Percentiles rank a stretch among this genome's conserved stretches.
Conservation (phyloP, 331 rosid genomes). For the Dryas integrifolia region DNA sequence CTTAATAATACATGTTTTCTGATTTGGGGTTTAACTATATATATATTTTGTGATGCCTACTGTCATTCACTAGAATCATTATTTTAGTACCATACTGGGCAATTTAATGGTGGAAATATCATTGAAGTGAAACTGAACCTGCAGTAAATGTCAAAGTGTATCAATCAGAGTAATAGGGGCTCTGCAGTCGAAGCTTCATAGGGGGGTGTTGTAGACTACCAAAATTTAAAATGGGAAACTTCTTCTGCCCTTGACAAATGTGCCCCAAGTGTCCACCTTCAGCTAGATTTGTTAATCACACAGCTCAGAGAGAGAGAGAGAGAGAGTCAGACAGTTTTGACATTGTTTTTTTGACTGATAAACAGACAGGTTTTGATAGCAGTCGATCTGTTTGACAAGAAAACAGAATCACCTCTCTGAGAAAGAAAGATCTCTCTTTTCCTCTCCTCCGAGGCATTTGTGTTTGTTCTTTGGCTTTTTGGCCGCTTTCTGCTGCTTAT, state of each 20-base stretch:
- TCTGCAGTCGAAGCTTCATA: not conserved
- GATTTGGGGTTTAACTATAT: too few relatives aligned
- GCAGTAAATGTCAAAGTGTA: not conserved
- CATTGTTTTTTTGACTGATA: not conserved
- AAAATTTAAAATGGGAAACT: not conserved
- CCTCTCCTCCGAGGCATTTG: too few relatives aligned
- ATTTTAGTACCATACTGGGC: too few relatives aligned
- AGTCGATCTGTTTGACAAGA: conserved; percentile 22
- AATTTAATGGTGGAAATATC: not conserved
- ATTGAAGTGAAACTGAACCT: not conserved
- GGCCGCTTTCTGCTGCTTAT: too few relatives aligned
- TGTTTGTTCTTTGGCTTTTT: not conserved
- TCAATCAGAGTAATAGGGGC: not conserved
- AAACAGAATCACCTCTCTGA: not conserved
- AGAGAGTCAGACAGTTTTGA: not conserved
- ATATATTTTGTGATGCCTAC: too few relatives aligned
- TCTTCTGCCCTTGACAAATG: not conserved
- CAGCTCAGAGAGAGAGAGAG: too few relatives aligned
- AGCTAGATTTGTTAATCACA: too few relatives aligned
- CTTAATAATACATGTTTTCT: too few relatives aligned
- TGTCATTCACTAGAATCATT: too few relatives aligned
- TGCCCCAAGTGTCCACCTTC: not conserved
- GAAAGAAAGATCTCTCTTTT: not conserved
- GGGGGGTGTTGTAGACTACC: not conserved
- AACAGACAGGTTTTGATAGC: not conserved